Evolutionary conservation across 805 yeast genomes (phyloP).

Genomic region (Cyberlindnera euphorbiae): DNA sequence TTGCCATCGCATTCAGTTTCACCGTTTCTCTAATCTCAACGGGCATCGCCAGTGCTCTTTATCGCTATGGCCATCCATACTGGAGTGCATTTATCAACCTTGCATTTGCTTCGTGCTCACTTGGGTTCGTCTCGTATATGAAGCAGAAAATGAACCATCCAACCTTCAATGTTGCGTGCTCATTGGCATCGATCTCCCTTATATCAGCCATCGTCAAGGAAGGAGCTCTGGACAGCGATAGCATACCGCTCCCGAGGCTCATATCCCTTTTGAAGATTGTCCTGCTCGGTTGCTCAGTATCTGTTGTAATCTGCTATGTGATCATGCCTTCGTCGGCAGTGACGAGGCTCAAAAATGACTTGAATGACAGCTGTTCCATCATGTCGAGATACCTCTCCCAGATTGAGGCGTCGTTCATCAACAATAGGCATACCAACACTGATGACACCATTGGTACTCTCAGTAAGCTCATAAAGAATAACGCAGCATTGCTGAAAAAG

Average conservation of each 20-base stretch:
- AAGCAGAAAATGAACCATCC: conserved; percentile 63
- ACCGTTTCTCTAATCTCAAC: conserved; percentile 49
- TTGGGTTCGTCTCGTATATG: conserved; percentile 64
- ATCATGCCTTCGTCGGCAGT: conserved; percentile 63
- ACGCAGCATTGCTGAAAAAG: conserved; percentile 34
- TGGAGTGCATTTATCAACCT: conserved; percentile 51
- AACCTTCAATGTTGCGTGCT: conserved; percentile 78
- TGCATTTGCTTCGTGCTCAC: conserved; percentile 44
- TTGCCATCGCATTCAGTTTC: conserved; percentile 51
- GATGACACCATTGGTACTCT: conserved; percentile 30
- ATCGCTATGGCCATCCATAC: conserved; percentile 40
- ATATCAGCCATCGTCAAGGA: conserved; percentile 72
- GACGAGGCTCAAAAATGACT: conserved; percentile 35
- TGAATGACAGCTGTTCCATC: conserved; percentile 47
- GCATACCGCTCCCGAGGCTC: conserved; percentile 51
- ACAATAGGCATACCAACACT: conserved; percentile 36
- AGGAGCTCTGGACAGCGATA: conserved; percentile 56
- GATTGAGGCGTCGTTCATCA: conserved; percentile 44
- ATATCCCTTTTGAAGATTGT: conserved; percentile 54
- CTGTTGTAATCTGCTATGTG: conserved; percentile 56
- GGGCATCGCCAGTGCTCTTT: conserved; percentile 42
- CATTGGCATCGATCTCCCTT: conserved; percentile 66
- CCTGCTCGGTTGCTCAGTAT: conserved; percentile 51
- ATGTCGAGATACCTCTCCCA: conserved; percentile 46
- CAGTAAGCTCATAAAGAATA: conserved; percentile 36